Conservation (phyloP, 140 eudicot species). For the Ambrosia hybrid region DNA sequence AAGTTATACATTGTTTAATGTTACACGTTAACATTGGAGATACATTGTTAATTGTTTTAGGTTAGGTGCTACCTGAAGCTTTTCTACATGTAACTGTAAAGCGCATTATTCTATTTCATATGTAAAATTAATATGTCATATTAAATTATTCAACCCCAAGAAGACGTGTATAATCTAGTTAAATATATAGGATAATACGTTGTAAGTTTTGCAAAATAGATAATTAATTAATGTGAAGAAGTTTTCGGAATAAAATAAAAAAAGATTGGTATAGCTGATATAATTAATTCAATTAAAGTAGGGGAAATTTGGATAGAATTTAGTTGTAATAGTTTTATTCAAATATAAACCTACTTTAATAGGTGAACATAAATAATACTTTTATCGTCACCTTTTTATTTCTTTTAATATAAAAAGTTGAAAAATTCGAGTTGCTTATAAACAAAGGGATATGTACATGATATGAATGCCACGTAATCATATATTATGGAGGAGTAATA, state of each 20-base stretch:
- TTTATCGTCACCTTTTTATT: constrained; percentile 22
- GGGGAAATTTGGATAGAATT: constrained; percentile 34
- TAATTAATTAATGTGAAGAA: neutral
- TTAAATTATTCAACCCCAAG: no score
- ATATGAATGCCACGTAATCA: constrained; percentile 18
- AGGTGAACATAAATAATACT: constrained; percentile 25
- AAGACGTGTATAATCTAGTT: no score
- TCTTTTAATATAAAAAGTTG: constrained; percentile 22
- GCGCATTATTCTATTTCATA: no score
- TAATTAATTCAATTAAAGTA: constrained; percentile 1
- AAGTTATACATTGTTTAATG: no score
- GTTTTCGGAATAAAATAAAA: neutral
- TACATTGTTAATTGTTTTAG: no score
- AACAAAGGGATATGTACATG: constrained; percentile 26
- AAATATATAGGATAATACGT: no score
- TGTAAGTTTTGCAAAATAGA: no score
- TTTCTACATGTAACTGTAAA: no score
- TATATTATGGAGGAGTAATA: constrained; percentile 19
- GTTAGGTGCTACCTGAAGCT: no score
- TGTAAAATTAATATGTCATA: no score
- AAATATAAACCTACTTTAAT: constrained; percentile 26
- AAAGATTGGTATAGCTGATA: neutral
- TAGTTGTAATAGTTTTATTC: constrained; percentile 22
- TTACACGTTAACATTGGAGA: no score
- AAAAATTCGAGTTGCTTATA: constrained; percentile 26